Evolutionary conservation across 2,329 filamentous ascomycete species (phyloP), one percentile per base, ranked within the genome.

Genomic region (Colletotrichum brevisporum): DNA sequence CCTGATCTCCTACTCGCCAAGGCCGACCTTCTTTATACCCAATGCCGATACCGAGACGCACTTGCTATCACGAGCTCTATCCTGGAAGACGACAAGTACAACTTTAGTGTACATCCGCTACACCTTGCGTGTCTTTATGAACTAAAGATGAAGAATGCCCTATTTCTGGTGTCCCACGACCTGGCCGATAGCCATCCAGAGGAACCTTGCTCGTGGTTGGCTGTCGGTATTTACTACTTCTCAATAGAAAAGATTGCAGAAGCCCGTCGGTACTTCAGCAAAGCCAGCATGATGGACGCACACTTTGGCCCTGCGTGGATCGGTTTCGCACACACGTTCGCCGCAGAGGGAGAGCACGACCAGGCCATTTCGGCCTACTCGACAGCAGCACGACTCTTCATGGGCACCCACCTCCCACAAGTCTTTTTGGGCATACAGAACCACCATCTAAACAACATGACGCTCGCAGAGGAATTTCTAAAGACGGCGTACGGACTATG

Each of bases 271-370:
- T 99, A 96, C 84, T 99, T 99, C 80, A 97, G 94, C 76, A 99
- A 99, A 81, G 93, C 97, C 5, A 97, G 94, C 73, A 92, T 98
- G 85, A 95, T 99, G 91, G 95, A 99, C 77, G 93, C 95, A 6
- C 95, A 98, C 82, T 99, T 97, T 75, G 95, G 95, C 0, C 94
- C 96, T 1, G 96, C 96, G 3, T 99, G 96, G 96, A 98, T 99
- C 72, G 96, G 97, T 1, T 99, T 99, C 77, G 96, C 96, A 1
- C 97, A 99, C 79, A 99, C 96, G 0, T 99, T 99, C 78, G 96
- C 96, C 1, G 95, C 94, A 12, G 96, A 99, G 79, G 96, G 96
- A 60, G 96, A 99, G 80, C 95, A 98, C 79, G 96, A 99, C 78
- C 96, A 99, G 82, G 96, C 96, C 55, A 98, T 99, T 71, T 97